Evolutionary conservation across 2,329 filamentous ascomycete species (phyloP).

Genomic region (Trichoderma sp.): DNA sequence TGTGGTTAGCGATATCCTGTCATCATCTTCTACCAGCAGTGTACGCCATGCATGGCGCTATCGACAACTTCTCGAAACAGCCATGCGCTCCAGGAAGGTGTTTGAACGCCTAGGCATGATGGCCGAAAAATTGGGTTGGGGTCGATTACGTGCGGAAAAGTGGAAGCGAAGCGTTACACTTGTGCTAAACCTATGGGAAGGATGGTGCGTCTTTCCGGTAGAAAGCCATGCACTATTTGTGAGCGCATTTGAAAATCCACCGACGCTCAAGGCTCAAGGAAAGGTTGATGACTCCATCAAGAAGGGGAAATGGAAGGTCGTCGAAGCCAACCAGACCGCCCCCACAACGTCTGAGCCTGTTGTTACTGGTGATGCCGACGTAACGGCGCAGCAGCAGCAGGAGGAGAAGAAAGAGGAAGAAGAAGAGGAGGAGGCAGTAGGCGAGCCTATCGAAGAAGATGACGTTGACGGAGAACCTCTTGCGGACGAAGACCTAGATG

Average conservation of each 20-base stretch:
- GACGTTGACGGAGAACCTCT: conserved; percentile 45
- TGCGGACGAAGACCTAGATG: conserved; percentile 44
- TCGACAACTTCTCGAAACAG: conserved; percentile 74
- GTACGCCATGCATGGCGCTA: conserved; percentile 87
- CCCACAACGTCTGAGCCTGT: conserved; percentile 19
- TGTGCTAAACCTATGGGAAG: conserved; percentile 70
- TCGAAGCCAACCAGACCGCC: conserved; percentile 40
- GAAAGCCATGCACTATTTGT: conserved; percentile 72
- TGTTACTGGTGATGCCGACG: not conserved
- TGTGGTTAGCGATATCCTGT: conserved; percentile 74
- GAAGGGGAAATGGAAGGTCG: conserved; percentile 52
- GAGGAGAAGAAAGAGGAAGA: conserved; percentile 41
- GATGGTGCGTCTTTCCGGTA: conserved; percentile 72
- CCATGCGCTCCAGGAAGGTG: conserved; percentile 65
- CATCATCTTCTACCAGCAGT: conserved; percentile 72
- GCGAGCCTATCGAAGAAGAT: conserved; percentile 48
- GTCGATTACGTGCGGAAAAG: conserved; percentile 77
- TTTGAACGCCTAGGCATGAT: conserved; percentile 77
- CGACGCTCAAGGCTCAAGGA: conserved; percentile 41
- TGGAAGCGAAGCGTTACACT: conserved; percentile 76
- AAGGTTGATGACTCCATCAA: conserved; percentile 27
- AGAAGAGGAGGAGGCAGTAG: conserved; percentile 44
- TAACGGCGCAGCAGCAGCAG: conserved; percentile 28
- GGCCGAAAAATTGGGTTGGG: conserved; percentile 74
- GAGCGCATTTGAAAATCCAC: conserved; percentile 70